Conservation (phyloP, 768 basidiomycete genomes). For the Lactarius indigo region DNA sequence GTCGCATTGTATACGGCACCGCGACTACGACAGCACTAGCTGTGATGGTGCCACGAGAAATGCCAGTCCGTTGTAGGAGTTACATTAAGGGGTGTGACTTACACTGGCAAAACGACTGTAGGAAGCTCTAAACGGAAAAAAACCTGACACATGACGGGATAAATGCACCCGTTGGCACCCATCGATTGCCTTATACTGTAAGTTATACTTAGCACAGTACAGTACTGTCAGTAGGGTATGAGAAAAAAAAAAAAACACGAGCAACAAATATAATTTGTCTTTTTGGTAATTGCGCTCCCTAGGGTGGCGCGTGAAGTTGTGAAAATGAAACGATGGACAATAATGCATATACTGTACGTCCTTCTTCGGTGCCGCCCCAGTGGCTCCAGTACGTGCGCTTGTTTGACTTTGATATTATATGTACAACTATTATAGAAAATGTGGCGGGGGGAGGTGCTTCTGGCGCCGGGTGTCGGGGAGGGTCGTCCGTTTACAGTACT, state of each 20-base stretch:
- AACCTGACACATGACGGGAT: not conserved
- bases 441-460: not conserved
- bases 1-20: not conserved
- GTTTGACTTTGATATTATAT: not conserved
- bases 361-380: not conserved
- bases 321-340: not conserved
- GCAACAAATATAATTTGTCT: not conserved
- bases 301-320: not conserved
- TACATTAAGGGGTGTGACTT: not conserved
- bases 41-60: not conserved
- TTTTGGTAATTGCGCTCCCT: not conserved
- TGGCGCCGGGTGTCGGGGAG: not conserved
- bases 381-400: not conserved
- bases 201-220: not conserved
- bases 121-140: not conserved
- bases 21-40: not conserved
- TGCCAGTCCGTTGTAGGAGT: not conserved
- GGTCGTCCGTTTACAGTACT: not conserved
- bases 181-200: not conserved
- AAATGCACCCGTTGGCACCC: not conserved
- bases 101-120: not conserved
- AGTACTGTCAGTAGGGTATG: not conserved
- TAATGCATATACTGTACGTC: too few relatives aligned
- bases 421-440: not conserved
- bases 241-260: not conserved